Percentiles rank a stretch among this genome's conserved stretches.
phyloP scores from a whole-genome alignment of 2,329 filamentous ascomycete genomes.

The Claviceps arundinis region DNA sequence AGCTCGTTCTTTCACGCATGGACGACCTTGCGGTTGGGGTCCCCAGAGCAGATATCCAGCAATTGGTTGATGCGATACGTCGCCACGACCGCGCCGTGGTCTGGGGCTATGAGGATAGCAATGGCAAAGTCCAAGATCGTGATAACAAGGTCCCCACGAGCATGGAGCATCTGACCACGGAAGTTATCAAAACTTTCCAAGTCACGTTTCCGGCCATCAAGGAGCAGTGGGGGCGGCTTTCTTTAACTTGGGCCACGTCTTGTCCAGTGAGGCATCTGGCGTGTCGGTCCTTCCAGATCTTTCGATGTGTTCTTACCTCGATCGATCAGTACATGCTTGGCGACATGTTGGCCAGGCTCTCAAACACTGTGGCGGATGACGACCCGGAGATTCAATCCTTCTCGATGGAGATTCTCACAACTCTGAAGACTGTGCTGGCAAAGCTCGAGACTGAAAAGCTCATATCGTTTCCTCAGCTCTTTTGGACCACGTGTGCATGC shows the following conservation, averaged over 20 bases:
- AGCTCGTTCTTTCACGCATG: constrained; percentile 71
- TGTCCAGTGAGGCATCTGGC: constrained; percentile 91
- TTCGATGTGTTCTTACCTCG: constrained; percentile 81
- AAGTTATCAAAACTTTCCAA: constrained; percentile 77
- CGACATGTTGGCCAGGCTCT: constrained; percentile 89
- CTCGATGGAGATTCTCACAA: constrained; percentile 94
- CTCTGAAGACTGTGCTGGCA: constrained; percentile 78
- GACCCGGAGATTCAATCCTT: constrained; percentile 92
- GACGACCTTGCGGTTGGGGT: constrained; percentile 51
- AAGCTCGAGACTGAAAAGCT: constrained; percentile 71
- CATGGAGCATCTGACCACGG: constrained; percentile 73
- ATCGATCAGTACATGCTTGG: constrained; percentile 89
- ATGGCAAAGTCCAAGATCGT: constrained; percentile 59
- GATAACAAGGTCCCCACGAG: constrained; percentile 71
- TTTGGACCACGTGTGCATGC: constrained; percentile 96
- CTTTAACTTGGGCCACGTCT: constrained; percentile 89
- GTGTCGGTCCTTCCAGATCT: constrained; percentile 94
- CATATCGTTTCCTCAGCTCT: constrained; percentile 82
- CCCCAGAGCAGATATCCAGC: constrained; percentile 66
- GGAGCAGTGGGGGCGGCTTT: constrained; percentile 81
- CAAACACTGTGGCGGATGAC: constrained; percentile 93
- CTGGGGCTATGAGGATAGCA: constrained; percentile 91
- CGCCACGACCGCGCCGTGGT: constrained; percentile 73
- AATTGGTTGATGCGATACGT: constrained; percentile 76
- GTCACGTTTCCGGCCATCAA: constrained; percentile 75